Base-by-base conservation (phyloP, 108 stramenopile species). In the Cyclotella kingstonii region DNA sequence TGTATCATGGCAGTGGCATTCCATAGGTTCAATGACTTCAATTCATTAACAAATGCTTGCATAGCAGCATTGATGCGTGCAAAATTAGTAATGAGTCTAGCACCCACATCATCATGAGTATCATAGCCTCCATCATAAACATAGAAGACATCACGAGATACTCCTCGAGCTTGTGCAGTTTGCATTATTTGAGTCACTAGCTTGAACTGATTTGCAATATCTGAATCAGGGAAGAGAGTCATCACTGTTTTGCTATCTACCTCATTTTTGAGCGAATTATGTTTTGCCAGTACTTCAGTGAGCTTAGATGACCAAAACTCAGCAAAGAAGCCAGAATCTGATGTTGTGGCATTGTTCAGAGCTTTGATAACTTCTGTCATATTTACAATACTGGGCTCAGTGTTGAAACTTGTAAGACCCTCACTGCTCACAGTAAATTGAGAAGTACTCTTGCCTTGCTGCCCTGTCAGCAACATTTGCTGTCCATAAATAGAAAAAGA, bases 1-100 rank as follows among this genome's bases (percentile, higher is more conserved):
- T 68, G 59, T 5, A 87, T 80, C 17, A 86, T 44, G 2, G 66
- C 54, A n/a, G 80, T 73, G 41, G 55, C 33, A 17, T 84, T 56
- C 82, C 82, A 88, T 26, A 80, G 45, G 18, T 67, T 76, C 57
- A 64, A 53, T 19, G 28, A 45, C 30, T 82, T 82, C 49, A 84
- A 25, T 45, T 85, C 84, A 15, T 51, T 35, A 23, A 64, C 68
- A 70, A 89, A 89, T 14, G 68, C 58, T 23, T 46, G 14, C 14
- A 86, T 18, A 11, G 68, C 81, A 27, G 39, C 56, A 45, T 85
- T 72, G 26, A 85, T 64, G 3, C 41, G 42, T 23, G 17, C 47
- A 60, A 80, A 78, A 38, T 68, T 51, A n/a, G 21, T 60, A 6
- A 43, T 34, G 19, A 79, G 49, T 5, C 60, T 49, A 11, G 15